phyloP scores from a whole-genome alignment of 257 asterid species.

The Striga asiatica region DNA sequence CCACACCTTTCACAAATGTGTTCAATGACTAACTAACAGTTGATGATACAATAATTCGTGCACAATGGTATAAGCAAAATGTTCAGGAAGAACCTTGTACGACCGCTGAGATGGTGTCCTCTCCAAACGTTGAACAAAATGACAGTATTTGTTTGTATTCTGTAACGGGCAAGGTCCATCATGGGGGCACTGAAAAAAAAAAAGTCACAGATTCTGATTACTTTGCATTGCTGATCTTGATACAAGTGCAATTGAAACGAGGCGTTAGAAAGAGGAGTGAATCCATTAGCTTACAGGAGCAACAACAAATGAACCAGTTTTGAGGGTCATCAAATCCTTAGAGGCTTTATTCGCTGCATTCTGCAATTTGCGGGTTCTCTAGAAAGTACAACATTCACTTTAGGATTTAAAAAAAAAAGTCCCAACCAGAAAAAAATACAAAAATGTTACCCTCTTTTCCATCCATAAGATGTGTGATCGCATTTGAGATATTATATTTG shows the following conservation, averaged over 20 bases:
- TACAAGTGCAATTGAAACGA: not conserved
- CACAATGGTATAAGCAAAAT: too few relatives aligned
- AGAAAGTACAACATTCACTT: constrained; percentile 17
- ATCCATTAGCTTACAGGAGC: constrained; percentile 72
- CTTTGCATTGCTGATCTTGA: constrained; percentile 1
- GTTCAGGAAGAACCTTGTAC: constrained; percentile 50
- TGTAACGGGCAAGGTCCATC: constrained; percentile 89
- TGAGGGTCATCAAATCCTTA: constrained; percentile 41
- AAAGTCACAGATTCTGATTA: constrained; percentile 7
- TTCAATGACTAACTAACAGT: not conserved
- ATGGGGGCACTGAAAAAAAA: constrained; percentile 76
- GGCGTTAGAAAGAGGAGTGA: constrained; percentile 11
- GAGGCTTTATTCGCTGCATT: constrained; percentile 32
- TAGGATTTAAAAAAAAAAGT: constrained; percentile 6
- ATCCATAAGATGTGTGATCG: constrained; percentile 92
- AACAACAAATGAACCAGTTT: constrained; percentile 77
- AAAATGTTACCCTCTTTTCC: constrained; percentile 72
- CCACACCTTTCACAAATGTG: not conserved
- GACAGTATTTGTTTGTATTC: constrained; percentile 81
- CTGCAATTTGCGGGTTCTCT: constrained; percentile 66
- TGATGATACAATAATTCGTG: too few relatives aligned
- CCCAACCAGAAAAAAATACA: constrained; percentile 6
- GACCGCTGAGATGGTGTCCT: constrained; percentile 80
- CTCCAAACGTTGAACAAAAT: constrained; percentile 91
- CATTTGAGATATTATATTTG: constrained; percentile 82